Base-by-base conservation (phyloP, 768 basidiomycete genomes). In the Xerocomus brunneocitrinus region DNA sequence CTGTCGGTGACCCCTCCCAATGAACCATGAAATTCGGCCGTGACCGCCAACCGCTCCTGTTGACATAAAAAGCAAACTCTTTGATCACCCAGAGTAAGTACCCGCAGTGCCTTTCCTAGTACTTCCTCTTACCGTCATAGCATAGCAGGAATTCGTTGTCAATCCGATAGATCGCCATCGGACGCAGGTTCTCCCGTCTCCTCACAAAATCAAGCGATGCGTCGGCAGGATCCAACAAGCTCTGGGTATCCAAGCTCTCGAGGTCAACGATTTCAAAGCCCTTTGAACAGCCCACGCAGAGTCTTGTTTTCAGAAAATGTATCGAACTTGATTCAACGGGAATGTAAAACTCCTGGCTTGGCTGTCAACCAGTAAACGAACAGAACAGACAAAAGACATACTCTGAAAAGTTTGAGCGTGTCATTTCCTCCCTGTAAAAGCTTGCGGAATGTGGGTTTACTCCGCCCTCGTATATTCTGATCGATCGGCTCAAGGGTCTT, bases 31-130 rank as follows among this genome's bases (percentile, higher is more conserved):
- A 98, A 53, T 91, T 85, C 57, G 83, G 87, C 49, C 91, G 77
- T 46, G 95, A 91, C 56, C 93, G 78, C 75, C 92, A 89, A 3
- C 97, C 97, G 57, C 86, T 95, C 76, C 91, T 92, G 72, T 98
- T 95, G 59, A 99, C 94, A 70, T 98, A 98, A 68, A 99, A 98
- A 0, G 97, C 97, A 67, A 98, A 99, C 73, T 98, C 97, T 97
- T 50, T 35, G 47, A 50, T 8, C 42, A 9, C 19, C 47, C 12
- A 27, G 42, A n/a, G 54, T 54, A 50, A 57, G 49, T 49, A 30
- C 59, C 47, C 28, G 49, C 35, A 32, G 24, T 35, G 8, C 32
- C 19, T 41, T 42, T 50, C 27, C 30, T 34, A 47, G 38, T 27
- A 27, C 44, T 55, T 53, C 36, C 13, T 75, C 82, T 65, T 56